Evolutionary conservation across 371 early-diverging fungal species (phyloP).

Genomic region (Encephalitozoon romaleae): DNA sequence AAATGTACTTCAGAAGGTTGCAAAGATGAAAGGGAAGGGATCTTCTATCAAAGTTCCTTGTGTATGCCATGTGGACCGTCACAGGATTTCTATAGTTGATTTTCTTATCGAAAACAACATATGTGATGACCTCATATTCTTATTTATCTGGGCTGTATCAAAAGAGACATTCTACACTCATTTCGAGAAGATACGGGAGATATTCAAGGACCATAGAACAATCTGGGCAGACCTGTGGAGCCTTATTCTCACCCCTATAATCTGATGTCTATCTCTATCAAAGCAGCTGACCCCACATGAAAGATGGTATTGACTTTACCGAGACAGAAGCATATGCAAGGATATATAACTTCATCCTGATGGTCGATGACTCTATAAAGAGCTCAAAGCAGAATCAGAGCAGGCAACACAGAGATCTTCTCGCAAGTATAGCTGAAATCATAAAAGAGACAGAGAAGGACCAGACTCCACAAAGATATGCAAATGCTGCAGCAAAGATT

Average conservation of each 20-base stretch:
- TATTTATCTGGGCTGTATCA: not conserved
- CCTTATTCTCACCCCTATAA: not conserved
- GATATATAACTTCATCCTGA: slow-evolving; percentile 23
- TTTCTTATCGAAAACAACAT: slow-evolving; percentile 10
- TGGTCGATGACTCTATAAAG: not conserved
- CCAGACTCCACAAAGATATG: slow-evolving; percentile 20
- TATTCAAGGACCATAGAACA: not conserved
- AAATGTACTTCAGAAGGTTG: not conserved
- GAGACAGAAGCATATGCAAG: slow-evolving; percentile 16
- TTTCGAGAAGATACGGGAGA: not conserved
- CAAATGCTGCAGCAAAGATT: slow-evolving; percentile 27
- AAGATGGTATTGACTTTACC: not conserved
- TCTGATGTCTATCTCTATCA: not conserved
- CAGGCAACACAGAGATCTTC: not conserved
- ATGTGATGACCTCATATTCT: not conserved
- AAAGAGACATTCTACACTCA: not conserved
- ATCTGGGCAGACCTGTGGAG: not conserved
- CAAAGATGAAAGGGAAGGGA: not conserved
- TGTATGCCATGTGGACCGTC: not conserved
- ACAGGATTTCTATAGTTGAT: not conserved
- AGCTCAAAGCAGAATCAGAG: not conserved
- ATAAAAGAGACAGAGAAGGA: slow-evolving; percentile 14
- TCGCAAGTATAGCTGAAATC: not conserved
- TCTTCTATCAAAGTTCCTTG: not conserved
- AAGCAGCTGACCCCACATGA: not conserved